phyloP scores from a whole-genome alignment of 139 green algal genomes.

The Deuterostichococcus epilithicus region DNA sequence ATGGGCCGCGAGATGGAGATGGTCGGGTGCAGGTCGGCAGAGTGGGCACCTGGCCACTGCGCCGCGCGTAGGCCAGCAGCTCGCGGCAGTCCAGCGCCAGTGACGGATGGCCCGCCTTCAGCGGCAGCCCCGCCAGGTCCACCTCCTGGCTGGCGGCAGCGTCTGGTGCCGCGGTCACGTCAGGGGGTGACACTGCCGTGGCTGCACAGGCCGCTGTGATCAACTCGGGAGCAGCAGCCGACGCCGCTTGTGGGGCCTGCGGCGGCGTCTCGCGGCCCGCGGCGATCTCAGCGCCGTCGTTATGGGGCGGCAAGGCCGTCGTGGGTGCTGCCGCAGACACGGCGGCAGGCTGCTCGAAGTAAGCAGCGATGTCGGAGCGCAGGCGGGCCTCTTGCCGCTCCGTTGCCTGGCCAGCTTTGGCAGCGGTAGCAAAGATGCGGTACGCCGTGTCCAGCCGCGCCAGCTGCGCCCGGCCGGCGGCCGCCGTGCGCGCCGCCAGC shows the following conservation, averaged over 20 bases:
- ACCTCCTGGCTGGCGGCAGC: background rate
- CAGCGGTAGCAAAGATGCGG: constrained; percentile 21
- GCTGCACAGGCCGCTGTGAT: no score
- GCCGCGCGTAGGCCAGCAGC: constrained; percentile 11
- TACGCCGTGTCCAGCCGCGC: constrained; percentile 49
- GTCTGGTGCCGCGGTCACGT: background rate
- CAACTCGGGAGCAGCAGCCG: no score
- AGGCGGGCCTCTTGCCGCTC: constrained; percentile 43
- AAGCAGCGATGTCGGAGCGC: constrained; percentile 29
- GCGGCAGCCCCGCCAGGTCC: constrained; percentile 20
- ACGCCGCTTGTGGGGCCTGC: no score
- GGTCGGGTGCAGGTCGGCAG: no score
- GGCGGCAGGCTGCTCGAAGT: constrained; percentile 64
- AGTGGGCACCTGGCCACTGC: background rate
- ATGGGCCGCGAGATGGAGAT: no score
- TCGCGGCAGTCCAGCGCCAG: constrained; percentile 18
- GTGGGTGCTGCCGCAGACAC: background rate
- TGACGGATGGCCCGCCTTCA: constrained; percentile 11
- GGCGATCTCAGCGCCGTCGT: no score
- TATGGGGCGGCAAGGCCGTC: no score
- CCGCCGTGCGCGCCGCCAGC: constrained; percentile 24
- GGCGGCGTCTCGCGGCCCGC: no score
- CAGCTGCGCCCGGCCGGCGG: constrained; percentile 26
- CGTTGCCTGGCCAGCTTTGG: background rate
- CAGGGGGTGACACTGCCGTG: no score